These are phyloP conservation scores for Naematelia aurantialba DNA, from an alignment of 768 basidiomycete genomes.

Conservation along the genomic window DNA sequence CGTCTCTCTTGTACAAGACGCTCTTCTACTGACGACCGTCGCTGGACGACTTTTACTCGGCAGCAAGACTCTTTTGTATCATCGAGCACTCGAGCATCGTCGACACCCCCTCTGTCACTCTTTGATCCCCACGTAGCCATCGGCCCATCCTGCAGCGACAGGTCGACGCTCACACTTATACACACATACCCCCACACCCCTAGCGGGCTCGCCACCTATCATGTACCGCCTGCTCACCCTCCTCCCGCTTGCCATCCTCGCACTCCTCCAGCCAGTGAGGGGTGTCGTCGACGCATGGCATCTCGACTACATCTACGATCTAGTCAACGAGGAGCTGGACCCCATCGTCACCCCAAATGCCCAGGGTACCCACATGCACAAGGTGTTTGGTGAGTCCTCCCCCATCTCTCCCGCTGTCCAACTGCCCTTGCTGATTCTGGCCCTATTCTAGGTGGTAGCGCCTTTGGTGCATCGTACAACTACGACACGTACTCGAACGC, in stretches of 20 bases:
- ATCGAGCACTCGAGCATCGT: neutral
- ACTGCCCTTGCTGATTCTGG: too few species aligned
- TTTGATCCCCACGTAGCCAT: too few species aligned
- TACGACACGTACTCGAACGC: conserved; percentile 20
- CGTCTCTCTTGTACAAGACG: neutral
- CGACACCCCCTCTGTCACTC: neutral
- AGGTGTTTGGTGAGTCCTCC: conserved; percentile 17
- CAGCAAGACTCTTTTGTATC: too few species aligned
- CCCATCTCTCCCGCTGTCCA: neutral
- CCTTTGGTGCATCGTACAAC: conserved; percentile 41
- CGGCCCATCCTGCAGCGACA: neutral
- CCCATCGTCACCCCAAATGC: conserved; percentile 41
- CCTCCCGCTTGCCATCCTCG: neutral
- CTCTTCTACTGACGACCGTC: neutral
- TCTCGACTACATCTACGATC: conserved; percentile 23
- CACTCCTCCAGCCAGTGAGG: neutral
- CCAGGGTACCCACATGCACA: conserved; percentile 39
- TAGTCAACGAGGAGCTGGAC: conserved; percentile 42
- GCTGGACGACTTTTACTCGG: neutral
- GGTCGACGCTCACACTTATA: neutral
- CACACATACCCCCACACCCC: neutral
- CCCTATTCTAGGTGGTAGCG: conserved; percentile 37
- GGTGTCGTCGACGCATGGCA: conserved; percentile 30
- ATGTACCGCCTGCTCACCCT: neutral
- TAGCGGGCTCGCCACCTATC: neutral